A percentile compares a stretch with the other conserved stretches of the same genome.
phyloP scores from a whole-genome alignment of 2,329 filamentous ascomycete genomes.

The Karstenula rhodostoma region DNA sequence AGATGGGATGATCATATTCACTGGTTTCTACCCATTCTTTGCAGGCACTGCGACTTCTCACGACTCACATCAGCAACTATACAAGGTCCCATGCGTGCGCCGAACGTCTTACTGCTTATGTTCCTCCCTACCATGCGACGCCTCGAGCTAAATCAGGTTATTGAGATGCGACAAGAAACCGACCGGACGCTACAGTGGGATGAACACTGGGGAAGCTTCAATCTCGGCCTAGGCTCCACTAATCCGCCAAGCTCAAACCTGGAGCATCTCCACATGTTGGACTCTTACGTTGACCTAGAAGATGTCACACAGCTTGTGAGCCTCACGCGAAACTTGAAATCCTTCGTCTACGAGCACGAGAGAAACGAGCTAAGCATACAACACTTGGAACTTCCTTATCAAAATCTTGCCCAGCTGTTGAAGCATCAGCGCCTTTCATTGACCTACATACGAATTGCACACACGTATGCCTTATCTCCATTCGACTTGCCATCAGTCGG shows the following conservation, averaged over 20 bases:
- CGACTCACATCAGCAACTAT: slow-evolving; percentile 2
- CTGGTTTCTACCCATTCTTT: slow-evolving; percentile 10
- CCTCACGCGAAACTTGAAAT: slow-evolving; percentile 5
- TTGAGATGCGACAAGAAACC: neutral
- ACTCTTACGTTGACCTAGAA: neutral
- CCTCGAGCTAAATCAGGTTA: slow-evolving; percentile 5
- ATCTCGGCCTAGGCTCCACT: neutral
- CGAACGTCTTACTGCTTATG: slow-evolving; percentile 5
- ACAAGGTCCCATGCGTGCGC: slow-evolving; percentile 5
- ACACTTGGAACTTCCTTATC: neutral
- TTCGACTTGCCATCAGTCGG: too few species aligned
- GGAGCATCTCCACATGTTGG: slow-evolving; percentile 7
- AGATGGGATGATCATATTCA: slow-evolving; percentile 9
- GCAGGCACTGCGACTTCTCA: neutral
- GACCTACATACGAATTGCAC: neutral
- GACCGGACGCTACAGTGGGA: slow-evolving; percentile 4
- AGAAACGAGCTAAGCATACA: neutral
- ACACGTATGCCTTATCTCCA: neutral
- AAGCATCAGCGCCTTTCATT: neutral
- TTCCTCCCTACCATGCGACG: slow-evolving; percentile 10
- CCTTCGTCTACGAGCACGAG: slow-evolving; percentile 10
- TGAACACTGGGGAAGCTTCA: neutral
- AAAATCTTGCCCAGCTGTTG: neutral
- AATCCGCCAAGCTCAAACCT: slow-evolving; percentile 5
- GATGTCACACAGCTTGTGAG: neutral